phyloP scores from a whole-genome alignment of 352 stramenopile species.

The Pilasporangium apinafurcum region DNA sequence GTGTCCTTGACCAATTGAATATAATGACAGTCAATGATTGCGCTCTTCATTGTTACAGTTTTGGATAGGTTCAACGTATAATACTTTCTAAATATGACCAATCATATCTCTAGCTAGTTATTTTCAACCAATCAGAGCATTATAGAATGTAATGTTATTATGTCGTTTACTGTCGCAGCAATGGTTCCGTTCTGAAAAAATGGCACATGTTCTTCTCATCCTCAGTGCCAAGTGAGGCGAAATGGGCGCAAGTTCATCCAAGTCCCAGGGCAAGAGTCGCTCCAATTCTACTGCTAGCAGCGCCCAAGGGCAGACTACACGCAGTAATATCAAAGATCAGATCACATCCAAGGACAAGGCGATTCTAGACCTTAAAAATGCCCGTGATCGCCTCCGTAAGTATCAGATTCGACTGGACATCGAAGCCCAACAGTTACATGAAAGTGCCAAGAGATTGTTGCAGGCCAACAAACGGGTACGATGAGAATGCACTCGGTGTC shows the following conservation, averaged over 20 bases:
- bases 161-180: no score
- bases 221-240: neutral
- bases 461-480: slow-evolving; percentile 56
- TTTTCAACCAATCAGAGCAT: slow-evolving; percentile 1
- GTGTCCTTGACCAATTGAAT: neutral
- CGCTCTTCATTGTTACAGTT: no score
- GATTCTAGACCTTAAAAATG: slow-evolving; percentile 86
- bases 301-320: neutral
- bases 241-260: slow-evolving; percentile 10
- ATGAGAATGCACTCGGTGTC: neutral
- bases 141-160: no score
- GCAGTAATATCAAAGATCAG: slow-evolving; percentile 33
- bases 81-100: no score
- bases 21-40: no score
- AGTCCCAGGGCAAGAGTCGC: slow-evolving; percentile 45
- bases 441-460: slow-evolving; percentile 73
- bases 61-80: no score
- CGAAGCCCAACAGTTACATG: slow-evolving; percentile 72
- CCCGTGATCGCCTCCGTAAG: slow-evolving; percentile 80
- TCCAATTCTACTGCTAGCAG: neutral
- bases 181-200: no score
- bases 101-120: no score
- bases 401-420: slow-evolving; percentile 79
- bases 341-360: slow-evolving; percentile 87
- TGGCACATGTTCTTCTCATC: no score